Evolutionary conservation across 371 early-diverging fungal species (phyloP).

Genomic region (Hamiltosporidium magnivora): DNA sequence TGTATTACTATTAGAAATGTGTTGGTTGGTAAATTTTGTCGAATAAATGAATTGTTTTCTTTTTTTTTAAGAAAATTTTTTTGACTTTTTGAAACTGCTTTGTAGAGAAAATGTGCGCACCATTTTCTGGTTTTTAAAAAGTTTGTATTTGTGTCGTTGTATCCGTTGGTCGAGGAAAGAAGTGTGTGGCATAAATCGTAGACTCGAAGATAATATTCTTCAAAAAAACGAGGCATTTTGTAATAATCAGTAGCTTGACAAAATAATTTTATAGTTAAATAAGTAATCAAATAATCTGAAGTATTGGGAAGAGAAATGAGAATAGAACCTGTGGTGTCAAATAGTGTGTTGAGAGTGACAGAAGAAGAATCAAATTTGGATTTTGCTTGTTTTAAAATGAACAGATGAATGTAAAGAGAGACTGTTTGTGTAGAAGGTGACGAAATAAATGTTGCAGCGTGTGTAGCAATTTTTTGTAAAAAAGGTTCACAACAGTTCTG

Average conservation of each 20-base stretch:
- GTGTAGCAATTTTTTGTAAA: background rate
- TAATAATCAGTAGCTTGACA: conserved; percentile 40
- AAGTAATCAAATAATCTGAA: background rate
- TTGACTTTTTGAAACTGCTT: background rate
- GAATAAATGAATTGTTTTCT: conserved; percentile 11
- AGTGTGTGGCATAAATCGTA: too few relatives aligned
- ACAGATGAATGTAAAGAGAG: background rate
- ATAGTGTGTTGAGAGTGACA: background rate
- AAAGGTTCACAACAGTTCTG: background rate
- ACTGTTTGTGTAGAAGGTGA: too few relatives aligned
- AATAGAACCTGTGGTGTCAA: background rate
- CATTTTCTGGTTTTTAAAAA: too few relatives aligned
- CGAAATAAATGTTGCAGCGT: background rate
- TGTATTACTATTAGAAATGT: background rate
- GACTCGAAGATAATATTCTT: background rate
- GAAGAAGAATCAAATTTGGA: background rate
- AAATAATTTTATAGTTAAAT: conserved; percentile 33
- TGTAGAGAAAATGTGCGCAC: too few relatives aligned
- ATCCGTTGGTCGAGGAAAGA: too few relatives aligned
- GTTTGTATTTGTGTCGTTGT: too few relatives aligned
- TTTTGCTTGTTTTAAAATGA: background rate
- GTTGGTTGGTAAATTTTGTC: conserved; percentile 8
- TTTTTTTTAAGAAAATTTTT: conserved; percentile 5
- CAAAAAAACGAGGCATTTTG: conserved; percentile 39
- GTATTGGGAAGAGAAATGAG: background rate